Evolutionary conservation across 1,284 basidiomycete species (phyloP).

Genomic region (Naganishia liquefaciens): DNA sequence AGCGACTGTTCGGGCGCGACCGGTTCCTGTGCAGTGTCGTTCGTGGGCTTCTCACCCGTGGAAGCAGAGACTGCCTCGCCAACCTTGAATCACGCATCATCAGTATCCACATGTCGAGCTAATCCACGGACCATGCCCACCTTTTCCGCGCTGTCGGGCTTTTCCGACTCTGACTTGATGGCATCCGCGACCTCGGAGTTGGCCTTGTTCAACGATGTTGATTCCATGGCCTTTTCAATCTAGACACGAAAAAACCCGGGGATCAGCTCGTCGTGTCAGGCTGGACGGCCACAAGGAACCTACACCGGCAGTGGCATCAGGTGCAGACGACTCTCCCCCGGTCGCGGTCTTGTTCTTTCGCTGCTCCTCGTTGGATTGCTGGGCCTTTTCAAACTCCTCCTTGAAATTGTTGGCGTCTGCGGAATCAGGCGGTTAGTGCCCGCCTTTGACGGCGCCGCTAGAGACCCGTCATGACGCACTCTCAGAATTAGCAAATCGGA

Average conservation of each 20-base stretch:
- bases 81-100: constrained; percentile 2
- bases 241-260: constrained; percentile 43
- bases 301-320: constrained; percentile 37
- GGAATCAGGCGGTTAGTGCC: constrained; percentile 27
- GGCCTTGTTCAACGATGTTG: constrained; percentile 35
- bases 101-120: background rate
- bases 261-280: constrained; percentile 36
- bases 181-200: constrained; percentile 30
- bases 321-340: constrained; percentile 37
- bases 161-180: constrained; percentile 44
- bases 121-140: constrained; percentile 10
- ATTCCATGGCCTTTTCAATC: constrained; percentile 45
- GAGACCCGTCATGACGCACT: constrained; percentile 68
- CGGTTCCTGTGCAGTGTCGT: constrained; percentile 37
- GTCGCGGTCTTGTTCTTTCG: constrained; percentile 29
- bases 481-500: constrained; percentile 96
- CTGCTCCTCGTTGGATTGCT: constrained; percentile 65
- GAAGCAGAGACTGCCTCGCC: constrained; percentile 21
- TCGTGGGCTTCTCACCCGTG: constrained; percentile 32
- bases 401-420: constrained; percentile 89
- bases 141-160: constrained; percentile 47
- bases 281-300: constrained; percentile 36
- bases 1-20: constrained; percentile 10
- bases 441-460: background rate
- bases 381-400: constrained; percentile 78